Base-by-base conservation (phyloP, 1,139 yeast genomes). In the Geotrichum bryndzae region DNA sequence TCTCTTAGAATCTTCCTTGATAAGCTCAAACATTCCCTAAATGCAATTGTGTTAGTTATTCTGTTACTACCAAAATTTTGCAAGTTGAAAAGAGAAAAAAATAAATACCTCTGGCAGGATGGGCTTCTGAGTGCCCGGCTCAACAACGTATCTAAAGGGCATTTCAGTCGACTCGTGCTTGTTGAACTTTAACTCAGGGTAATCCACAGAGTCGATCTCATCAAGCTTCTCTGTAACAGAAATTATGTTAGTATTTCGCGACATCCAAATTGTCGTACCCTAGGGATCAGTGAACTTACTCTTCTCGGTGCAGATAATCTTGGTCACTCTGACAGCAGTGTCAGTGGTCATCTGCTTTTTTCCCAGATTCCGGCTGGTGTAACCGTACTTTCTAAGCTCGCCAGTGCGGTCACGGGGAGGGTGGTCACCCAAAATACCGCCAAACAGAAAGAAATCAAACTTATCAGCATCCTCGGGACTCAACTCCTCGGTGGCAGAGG, bases 391-490 rank as follows among this genome's bases (percentile, higher is more conserved):
- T 71, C 96, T 82, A 66, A 94, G 81, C 68, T 91, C 92, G 1
- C 94, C 95, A 2, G 99, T 94, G 74, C 98, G 85, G 72, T 94
- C 98, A 68, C 96, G 82, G 70, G 97, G 95, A 8, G 98, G 98
- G 74, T 92, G 97, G 66, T 92, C 96, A 2, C 99, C 99, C 57
- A 94, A 81, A 61, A 94, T 94, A 51, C 99, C 99, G 10, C 98
- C 99, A 76, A 94, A 92, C 15, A 94, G 90, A 69, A 92, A 92
- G 77, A 87, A 92, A 66, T 91, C 96, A 69, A 87, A 92, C 59
- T 79, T 73, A 1, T 74, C 73, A 1, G 79, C 76, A 69, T 94
- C 98, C 59, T 75, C 80, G 1, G 97, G 96, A 3, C 77, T 79
- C 65, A 94, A 80, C 65, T 90, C 97, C 25, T 78, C 76, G 48